phyloP scores from a whole-genome alignment of 305 asterid genomes.

The Fraxinus xanthoxyloides region DNA sequence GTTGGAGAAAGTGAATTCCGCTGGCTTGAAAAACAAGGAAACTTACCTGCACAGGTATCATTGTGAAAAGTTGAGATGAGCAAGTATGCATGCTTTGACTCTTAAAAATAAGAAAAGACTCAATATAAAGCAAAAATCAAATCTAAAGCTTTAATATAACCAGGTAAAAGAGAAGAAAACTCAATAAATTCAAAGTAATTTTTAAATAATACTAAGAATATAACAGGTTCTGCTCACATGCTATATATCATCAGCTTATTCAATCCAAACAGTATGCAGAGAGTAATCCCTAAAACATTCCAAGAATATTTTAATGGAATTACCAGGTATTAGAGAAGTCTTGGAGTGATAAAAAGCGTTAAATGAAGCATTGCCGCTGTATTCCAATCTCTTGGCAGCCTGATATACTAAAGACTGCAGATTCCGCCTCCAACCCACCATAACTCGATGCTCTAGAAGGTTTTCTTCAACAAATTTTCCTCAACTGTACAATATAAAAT shows the following conservation, averaged over 20 bases:
- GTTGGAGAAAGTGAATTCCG: constrained; percentile 38
- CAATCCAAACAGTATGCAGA: not conserved
- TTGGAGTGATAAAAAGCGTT: constrained; percentile 45
- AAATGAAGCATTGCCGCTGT: constrained; percentile 35
- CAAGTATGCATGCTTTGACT: not conserved
- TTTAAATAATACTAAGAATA: not conserved
- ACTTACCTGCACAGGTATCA: constrained; percentile 46
- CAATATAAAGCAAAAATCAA: not conserved
- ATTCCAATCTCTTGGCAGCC: constrained; percentile 56
- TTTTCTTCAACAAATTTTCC: constrained; percentile 6
- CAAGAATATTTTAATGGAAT: constrained; percentile 11
- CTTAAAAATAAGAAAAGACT: not conserved
- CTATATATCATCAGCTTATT: not conserved
- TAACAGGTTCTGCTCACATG: not conserved
- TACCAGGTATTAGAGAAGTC: constrained; percentile 60
- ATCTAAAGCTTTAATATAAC: not conserved
- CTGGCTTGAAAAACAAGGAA: constrained; percentile 34
- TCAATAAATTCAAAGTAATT: not conserved
- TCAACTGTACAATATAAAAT: not conserved
- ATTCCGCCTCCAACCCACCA: constrained; percentile 77
- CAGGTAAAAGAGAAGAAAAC: not conserved
- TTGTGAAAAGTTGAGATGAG: constrained; percentile 14
- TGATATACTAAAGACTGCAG: constrained; percentile 58
- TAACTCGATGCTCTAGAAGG: constrained; percentile 17
- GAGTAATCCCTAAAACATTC: not conserved